These are phyloP conservation scores for Podosphaera fusca DNA, from an alignment of 2,329 filamentous ascomycete genomes.

Conservation along the genomic window DNA sequence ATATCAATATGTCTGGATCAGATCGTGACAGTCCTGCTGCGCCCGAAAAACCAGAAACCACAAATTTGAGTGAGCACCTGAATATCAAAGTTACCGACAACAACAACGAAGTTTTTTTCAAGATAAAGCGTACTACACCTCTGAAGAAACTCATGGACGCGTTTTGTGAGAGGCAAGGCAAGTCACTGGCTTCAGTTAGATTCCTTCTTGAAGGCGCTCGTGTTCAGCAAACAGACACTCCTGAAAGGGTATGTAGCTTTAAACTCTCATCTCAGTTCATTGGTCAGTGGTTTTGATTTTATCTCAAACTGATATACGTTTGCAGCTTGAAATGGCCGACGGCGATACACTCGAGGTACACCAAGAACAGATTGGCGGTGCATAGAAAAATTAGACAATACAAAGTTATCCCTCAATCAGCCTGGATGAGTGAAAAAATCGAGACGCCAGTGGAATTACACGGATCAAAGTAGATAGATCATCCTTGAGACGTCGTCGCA, in stretches of 20 bases:
- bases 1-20: slow-evolving; percentile 13
- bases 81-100: slow-evolving; percentile 99
- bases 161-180: slow-evolving; percentile 91
- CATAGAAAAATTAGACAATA: slow-evolving; percentile 2
- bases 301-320: background rate
- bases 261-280: background rate
- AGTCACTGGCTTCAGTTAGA: slow-evolving; percentile 59
- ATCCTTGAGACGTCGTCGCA: background rate
- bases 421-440: background rate
- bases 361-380: slow-evolving; percentile 87
- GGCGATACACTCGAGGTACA: slow-evolving; percentile 93
- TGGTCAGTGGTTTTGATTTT: too few relatives aligned
- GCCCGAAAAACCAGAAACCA: slow-evolving; percentile 14
- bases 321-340: slow-evolving; percentile 83
- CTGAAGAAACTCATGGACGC: slow-evolving; percentile 97
- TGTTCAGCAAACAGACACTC: slow-evolving; percentile 72
- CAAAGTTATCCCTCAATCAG: background rate
- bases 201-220: slow-evolving; percentile 94
- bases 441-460: background rate
- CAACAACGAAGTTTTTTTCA: slow-evolving; percentile 99
- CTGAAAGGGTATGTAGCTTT: slow-evolving; percentile 52
- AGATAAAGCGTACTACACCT: slow-evolving; percentile 92
- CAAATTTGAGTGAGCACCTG: slow-evolving; percentile 46
- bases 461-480: background rate
- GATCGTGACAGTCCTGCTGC: slow-evolving; percentile 24